Evolutionary conservation across 106 monocot species (phyloP).

Genomic region (Agapanthus africanus): DNA sequence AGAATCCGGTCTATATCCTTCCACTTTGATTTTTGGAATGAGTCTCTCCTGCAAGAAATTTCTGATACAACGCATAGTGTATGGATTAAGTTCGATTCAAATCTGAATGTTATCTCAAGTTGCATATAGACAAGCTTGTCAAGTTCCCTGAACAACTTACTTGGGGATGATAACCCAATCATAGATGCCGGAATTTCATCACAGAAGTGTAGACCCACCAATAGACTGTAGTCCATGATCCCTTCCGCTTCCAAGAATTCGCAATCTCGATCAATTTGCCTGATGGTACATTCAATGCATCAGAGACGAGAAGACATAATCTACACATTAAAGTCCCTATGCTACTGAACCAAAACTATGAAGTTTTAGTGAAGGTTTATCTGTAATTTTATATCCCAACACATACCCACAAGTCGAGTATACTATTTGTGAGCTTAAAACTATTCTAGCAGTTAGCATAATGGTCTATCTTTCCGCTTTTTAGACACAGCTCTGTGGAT

Average conservation of each 20-base stretch:
- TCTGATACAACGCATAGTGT: slow-evolving; percentile 7
- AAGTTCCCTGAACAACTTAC: slow-evolving; percentile 25
- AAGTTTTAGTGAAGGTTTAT: neutral
- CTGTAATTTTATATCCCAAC: neutral
- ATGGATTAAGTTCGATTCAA: slow-evolving; percentile 3
- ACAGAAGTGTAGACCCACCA: slow-evolving; percentile 74
- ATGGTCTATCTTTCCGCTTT: no score
- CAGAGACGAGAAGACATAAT: neutral
- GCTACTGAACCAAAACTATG: neutral
- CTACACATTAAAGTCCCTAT: no score
- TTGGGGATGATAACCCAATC: slow-evolving; percentile 33
- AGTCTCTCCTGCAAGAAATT: slow-evolving; percentile 8
- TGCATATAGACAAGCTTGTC: neutral
- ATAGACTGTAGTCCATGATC: slow-evolving; percentile 89
- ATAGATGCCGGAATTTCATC: slow-evolving; percentile 41
- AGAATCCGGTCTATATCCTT: no score
- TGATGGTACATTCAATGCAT: slow-evolving; percentile 12
- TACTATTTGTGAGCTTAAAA: neutral
- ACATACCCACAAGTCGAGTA: neutral
- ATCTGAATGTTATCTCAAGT: no score
- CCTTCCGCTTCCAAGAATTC: slow-evolving; percentile 76
- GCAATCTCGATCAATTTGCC: slow-evolving; percentile 81
- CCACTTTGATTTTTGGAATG: slow-evolving; percentile 21
- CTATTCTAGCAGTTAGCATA: neutral
- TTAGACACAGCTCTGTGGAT: no score